Percentiles rank a stretch among this genome's conserved stretches.
Evolutionary conservation across 768 basidiomycete species (phyloP).

Genomic region (Auricularia heimuer): DNA sequence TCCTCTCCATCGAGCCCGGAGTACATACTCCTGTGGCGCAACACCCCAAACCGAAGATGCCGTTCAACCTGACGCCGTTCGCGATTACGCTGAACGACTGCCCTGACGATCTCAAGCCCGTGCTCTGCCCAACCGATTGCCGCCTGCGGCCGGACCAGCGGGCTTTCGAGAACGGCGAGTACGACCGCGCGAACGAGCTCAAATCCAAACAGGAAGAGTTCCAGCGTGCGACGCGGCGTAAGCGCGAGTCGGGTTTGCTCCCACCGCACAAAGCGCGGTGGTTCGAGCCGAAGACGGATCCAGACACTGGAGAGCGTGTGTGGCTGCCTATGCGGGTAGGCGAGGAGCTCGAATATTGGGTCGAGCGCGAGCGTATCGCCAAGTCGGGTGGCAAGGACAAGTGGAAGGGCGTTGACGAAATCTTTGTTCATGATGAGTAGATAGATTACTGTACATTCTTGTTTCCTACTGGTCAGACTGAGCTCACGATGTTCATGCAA

Average conservation of each 20-base stretch:
- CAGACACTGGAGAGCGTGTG: constrained; percentile 81
- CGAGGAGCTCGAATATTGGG: constrained; percentile 71
- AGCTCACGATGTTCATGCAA: no score
- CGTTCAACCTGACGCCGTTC: constrained; percentile 93
- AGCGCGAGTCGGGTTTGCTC: constrained; percentile 63
- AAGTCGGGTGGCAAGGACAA: constrained; percentile 23
- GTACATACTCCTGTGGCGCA: constrained; percentile 85
- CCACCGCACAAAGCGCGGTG: constrained; percentile 76
- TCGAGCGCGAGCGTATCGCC: constrained; percentile 60
- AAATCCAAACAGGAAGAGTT: constrained; percentile 77
- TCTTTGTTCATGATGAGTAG: constrained; percentile 60
- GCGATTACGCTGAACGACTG: constrained; percentile 89
- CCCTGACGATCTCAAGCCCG: constrained; percentile 58
- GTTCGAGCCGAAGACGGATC: constrained; percentile 76
- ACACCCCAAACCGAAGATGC: constrained; percentile 69
- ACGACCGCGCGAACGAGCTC: constrained; percentile 71
- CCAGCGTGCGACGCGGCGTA: constrained; percentile 63
- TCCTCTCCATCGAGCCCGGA: constrained; percentile 39
- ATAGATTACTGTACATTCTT: no score
- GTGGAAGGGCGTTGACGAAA: constrained; percentile 68
- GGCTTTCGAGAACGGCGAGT: constrained; percentile 84
- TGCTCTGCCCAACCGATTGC: constrained; percentile 84
- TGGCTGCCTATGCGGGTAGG: constrained; percentile 60
- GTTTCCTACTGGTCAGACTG: no score
- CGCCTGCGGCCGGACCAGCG: constrained; percentile 87